Evolutionary conservation across 345 rosid species (phyloP), one percentile per base, ranked within the genome.

Genomic region (Moricandia arvensis): DNA sequence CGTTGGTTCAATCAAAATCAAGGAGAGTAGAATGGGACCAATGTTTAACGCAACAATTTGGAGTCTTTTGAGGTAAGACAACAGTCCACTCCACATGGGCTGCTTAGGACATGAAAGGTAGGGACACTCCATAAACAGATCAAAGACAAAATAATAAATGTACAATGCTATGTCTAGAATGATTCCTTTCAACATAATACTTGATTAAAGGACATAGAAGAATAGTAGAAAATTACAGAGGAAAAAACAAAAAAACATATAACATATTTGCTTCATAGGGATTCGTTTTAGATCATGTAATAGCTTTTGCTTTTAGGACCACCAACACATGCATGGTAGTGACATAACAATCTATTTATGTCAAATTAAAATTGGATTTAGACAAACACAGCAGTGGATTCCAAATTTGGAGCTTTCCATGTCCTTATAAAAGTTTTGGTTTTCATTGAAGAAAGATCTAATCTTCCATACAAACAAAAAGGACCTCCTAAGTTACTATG

Each of bases 371-470:
- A 49, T 35, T 15, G 15, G 63, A 53, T 38, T 18, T 75, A 35
- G 65, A 76, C 70, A 62, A 62, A 62, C 66, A 13, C 51, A 63
- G 16, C 53, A 63, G 63, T 27, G 34, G 62, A 77, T 77, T 70
- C 29, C 5, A 51, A 59, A 64, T 76, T 41, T 66, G 62, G 10
- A 35, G 43, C 33, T 66, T 27, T 49, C 73, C 73, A 66, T 72
- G 69, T 66, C 73, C 73, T 72, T 78, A 66, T 73, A 66, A 51
- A 78, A 78, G 73, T 30, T 35, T 66, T 66, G 68, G 73, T n/a
- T 35, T 66, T 57, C 57, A 78, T 60, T 73, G 61, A 68, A 79
- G 18, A 54, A 78, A 60, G 53, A 72, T 67, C 59, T 9, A 38
- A 78, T 30, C 75, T 63, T 71, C 74, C 10, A 61, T 68, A 69